Base-by-base conservation (phyloP, 495 filamentous ascomycete species). In the Neurospora tetrasperma region DNA sequence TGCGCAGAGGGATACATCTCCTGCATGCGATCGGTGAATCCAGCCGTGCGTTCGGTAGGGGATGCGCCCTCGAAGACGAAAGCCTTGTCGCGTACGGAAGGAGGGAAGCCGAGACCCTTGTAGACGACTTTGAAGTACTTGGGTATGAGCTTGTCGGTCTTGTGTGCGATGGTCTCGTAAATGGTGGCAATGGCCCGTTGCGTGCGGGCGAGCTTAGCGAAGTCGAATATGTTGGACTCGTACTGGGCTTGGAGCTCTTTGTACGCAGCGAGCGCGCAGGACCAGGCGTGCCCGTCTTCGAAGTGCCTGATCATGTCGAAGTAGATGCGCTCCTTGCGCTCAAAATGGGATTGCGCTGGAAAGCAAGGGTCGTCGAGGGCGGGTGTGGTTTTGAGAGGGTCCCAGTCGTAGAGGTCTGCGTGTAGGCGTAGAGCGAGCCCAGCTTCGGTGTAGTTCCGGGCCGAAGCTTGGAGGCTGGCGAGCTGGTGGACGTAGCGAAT, bases 401-500 rank as follows among this genome's bases (percentile, higher is more conserved):
- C 93, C 96, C 96, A 99, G 43, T 93, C 89, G 80, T 98, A 98
- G 23, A 97, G 84, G 73, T 97, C 94, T 4, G 96, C 94, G 79
- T 98, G 96, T 43, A 97, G 90, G 8, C 92, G 90, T 7, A 99
- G 87, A 4, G 94, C 94, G 41, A 98, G 87, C 20, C 94, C 96
- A 11, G 96, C 96, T 83, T 98, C 96, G 16, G 94, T 93, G 74
- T 90, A 89, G 78, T 98, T 94, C 72, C 90, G 84, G 4, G 90
- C 87, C 40, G 90, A 86, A 5, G 87, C 86, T 81, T 98, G 96
- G 5, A 94, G 83, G 69, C 90, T 85, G 14, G 94, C 93, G 4
- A 99, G 86, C 79, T 97, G 94, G 78, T 99, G 96, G 35, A 98
- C 94, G 78, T 98, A 98, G 72, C 94, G 91, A 75, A 97, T 92